A percentile compares a stretch with the other conserved stretches of the same genome.
phyloP scores from a whole-genome alignment of 2,329 filamentous ascomycete genomes.

The Decorospora gaudefroyi region DNA sequence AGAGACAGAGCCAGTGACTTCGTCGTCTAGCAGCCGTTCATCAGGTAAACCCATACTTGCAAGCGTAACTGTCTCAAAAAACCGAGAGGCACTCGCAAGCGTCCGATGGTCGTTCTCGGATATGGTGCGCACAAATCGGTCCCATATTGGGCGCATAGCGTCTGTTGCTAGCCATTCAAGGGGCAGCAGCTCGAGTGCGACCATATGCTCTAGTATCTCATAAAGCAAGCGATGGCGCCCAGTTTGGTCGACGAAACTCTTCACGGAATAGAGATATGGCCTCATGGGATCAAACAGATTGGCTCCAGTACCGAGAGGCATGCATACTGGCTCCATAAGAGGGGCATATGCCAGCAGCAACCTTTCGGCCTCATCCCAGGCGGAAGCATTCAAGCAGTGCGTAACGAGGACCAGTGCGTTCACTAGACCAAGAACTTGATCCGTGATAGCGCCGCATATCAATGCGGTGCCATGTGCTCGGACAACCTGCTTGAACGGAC shows the following conservation, averaged over 20 bases:
- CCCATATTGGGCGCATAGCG: constrained; percentile 44
- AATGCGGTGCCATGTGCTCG: constrained; percentile 49
- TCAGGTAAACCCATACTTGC: constrained; percentile 39
- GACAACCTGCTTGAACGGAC: constrained; percentile 48
- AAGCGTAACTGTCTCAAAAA: constrained; percentile 39
- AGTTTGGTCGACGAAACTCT: constrained; percentile 34
- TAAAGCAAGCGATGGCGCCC: constrained; percentile 43
- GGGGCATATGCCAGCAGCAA: constrained; percentile 38
- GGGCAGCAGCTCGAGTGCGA: constrained; percentile 42
- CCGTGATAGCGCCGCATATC: constrained; percentile 45
- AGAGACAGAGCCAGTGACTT: constrained; percentile 20
- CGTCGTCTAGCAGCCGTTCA: constrained; percentile 27
- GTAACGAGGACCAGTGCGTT: constrained; percentile 33
- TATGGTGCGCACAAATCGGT: constrained; percentile 40
- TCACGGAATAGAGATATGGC: constrained; percentile 34
- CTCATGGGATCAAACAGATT: constrained; percentile 36
- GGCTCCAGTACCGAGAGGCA: constrained; percentile 32
- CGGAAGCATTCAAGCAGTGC: constrained; percentile 37
- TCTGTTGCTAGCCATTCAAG: constrained; percentile 48
- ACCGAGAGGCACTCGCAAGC: constrained; percentile 30
- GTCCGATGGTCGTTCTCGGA: constrained; percentile 36
- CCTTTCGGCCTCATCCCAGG: constrained; percentile 45
- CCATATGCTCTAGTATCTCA: constrained; percentile 41
- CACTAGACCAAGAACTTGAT: constrained; percentile 36
- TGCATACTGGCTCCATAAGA: constrained; percentile 27